A percentile compares a stretch with the other conserved stretches of the same genome.
phyloP scores from a whole-genome alignment of 306 rosid genomes.

The Chamaecrista fasciculata region DNA sequence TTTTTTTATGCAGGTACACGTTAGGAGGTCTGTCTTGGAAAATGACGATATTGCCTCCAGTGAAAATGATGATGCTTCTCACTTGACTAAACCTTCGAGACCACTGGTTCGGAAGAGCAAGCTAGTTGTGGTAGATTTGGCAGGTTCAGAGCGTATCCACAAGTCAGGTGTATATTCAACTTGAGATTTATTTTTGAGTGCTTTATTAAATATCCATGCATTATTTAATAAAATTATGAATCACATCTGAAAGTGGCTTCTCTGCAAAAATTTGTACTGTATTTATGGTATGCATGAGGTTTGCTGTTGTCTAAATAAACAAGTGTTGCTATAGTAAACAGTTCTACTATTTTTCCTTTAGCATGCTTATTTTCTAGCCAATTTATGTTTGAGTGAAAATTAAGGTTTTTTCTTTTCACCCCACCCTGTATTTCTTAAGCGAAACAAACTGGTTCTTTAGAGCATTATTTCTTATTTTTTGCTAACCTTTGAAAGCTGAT shows the following conservation, averaged over 20 bases:
- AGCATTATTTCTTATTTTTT: not conserved
- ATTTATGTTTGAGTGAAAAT: no score
- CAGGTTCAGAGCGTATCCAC: conserved; percentile 95
- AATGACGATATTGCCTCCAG: conserved; percentile 53
- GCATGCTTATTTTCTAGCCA: no score
- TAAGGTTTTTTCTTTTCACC: not conserved
- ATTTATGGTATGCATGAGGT: not conserved
- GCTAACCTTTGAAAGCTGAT: not conserved
- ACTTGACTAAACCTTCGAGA: conserved; percentile 65
- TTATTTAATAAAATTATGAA: conserved; percentile 19
- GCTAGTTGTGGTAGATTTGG: conserved; percentile 94
- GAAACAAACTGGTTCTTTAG: not conserved
- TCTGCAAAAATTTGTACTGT: no score
- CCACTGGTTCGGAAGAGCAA: conserved; percentile 91
- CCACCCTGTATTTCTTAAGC: not conserved
- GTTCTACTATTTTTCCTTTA: not conserved
- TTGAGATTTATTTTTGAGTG: conserved; percentile 1
- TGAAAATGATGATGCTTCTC: conserved; percentile 73
- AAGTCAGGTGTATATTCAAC: conserved; percentile 74
- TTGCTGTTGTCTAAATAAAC: not conserved
- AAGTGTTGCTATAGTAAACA: not conserved
- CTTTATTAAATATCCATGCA: not conserved
- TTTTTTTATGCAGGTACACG: conserved; percentile 69
- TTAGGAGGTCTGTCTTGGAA: conserved; percentile 72
- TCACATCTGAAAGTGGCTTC: not conserved